Conservation (phyloP, 2,329 filamentous ascomycete species). For the Aureobasidium uvarum region DNA sequence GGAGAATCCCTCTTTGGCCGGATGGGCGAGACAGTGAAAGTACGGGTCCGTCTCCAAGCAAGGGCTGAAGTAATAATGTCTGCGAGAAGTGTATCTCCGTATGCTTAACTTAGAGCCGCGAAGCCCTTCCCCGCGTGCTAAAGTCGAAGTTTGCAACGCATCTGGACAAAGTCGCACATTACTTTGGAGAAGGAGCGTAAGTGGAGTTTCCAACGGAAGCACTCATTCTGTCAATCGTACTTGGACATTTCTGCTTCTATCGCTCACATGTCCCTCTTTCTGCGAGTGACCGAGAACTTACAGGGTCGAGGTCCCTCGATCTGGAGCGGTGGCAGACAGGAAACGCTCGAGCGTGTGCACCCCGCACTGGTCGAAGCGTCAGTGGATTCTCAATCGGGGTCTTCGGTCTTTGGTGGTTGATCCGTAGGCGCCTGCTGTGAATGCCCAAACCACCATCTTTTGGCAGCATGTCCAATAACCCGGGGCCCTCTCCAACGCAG, state of each 20-base stretch:
- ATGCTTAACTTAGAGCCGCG: background rate
- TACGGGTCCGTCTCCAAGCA: background rate
- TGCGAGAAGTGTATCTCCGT: background rate
- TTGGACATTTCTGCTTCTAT: too few species aligned
- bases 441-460: background rate
- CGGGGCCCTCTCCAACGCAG: conserved; percentile 7
- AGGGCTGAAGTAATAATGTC: background rate
- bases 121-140: background rate
- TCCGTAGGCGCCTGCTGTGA: background rate
- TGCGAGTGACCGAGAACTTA: background rate
- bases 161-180: background rate
- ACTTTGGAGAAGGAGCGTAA: background rate
- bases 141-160: background rate
- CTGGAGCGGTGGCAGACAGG: conserved; percentile 7
- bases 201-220: too few species aligned
- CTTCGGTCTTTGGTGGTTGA: background rate
- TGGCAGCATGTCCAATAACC: conserved; percentile 13
- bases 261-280: background rate
- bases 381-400: background rate
- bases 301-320: background rate
- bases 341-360: background rate
- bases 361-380: conserved; percentile 15
- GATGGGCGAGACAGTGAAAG: background rate
- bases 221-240: too few species aligned
- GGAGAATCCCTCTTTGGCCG: background rate